phyloP scores from a whole-genome alignment of 345 rosid genomes.

The Ceriops tagal region DNA sequence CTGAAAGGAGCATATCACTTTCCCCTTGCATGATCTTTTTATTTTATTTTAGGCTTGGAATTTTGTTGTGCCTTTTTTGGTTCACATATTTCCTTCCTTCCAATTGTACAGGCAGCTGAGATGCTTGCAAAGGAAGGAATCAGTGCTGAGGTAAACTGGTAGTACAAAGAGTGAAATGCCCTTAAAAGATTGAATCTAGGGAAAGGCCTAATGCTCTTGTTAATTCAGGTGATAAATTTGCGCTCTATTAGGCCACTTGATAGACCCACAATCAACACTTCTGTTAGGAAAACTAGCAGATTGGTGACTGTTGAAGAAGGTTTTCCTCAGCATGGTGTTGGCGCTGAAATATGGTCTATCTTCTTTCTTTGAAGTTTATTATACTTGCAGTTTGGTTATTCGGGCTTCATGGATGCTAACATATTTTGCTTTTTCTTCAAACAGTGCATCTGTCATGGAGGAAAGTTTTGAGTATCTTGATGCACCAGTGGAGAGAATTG shows the following conservation, averaged over 20 bases:
- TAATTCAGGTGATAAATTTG: conserved; percentile 68
- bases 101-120: conserved; percentile 66
- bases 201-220: neutral
- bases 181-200: neutral
- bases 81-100: neutral
- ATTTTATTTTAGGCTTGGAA: no score
- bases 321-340: conserved; percentile 90
- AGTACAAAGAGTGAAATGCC: neutral
- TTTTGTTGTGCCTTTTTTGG: neutral
- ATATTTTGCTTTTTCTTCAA: neutral
- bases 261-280: conserved; percentile 73
- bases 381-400: neutral
- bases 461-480: conserved; percentile 90
- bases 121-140: conserved; percentile 83
- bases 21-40: no score
- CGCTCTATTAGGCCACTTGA: conserved; percentile 87
- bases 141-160: conserved; percentile 64
- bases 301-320: conserved; percentile 98
- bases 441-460: conserved; percentile 70
- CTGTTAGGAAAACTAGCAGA: conserved; percentile 92
- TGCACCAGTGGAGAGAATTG: conserved; percentile 79
- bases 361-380: conserved; percentile 7
- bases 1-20: no score
- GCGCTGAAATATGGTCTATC: conserved; percentile 83
- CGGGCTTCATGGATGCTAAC: neutral